Evolutionary conservation across 2,329 filamentous ascomycete genomes (phyloP).

Genomic region (Leptosphaerulina australis): DNA sequence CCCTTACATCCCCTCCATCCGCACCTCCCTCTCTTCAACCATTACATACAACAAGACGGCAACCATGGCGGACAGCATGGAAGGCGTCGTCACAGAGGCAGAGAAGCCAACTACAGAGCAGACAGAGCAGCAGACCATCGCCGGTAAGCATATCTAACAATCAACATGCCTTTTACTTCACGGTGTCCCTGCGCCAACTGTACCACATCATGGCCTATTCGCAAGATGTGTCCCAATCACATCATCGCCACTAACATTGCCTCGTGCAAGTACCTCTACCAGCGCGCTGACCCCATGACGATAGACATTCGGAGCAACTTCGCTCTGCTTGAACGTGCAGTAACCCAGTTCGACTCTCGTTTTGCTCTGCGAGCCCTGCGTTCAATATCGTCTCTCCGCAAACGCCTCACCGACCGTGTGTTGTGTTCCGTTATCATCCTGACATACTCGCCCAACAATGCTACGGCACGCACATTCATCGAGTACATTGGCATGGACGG

Average conservation of each 20-base stretch:
- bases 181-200: constrained; percentile 33
- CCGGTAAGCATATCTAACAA: constrained; percentile 37
- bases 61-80: constrained; percentile 59
- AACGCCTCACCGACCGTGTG: constrained; percentile 82
- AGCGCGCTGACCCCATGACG: constrained; percentile 39
- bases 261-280: constrained; percentile 36
- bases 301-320: constrained; percentile 96
- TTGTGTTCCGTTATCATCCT: constrained; percentile 80
- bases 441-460: constrained; percentile 73
- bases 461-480: constrained; percentile 72
- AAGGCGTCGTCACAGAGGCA: constrained; percentile 52
- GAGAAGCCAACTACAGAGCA: constrained; percentile 51
- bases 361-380: constrained; percentile 93
- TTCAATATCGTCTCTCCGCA: constrained; percentile 94
- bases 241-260: constrained; percentile 40
- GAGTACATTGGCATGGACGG: constrained; percentile 70
- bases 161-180: constrained; percentile 28
- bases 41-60: constrained; percentile 21
- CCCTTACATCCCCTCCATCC: not conserved
- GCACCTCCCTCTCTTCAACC: constrained; percentile 23
- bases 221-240: constrained; percentile 39
- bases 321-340: constrained; percentile 85
- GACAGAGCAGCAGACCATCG: constrained; percentile 49
- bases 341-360: constrained; percentile 89
- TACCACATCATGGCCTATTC: constrained; percentile 23